Percentiles rank a stretch among this genome's conserved stretches.
phyloP scores from a whole-genome alignment of 2,329 filamentous ascomycete genomes.

The Fusarium sp. region DNA sequence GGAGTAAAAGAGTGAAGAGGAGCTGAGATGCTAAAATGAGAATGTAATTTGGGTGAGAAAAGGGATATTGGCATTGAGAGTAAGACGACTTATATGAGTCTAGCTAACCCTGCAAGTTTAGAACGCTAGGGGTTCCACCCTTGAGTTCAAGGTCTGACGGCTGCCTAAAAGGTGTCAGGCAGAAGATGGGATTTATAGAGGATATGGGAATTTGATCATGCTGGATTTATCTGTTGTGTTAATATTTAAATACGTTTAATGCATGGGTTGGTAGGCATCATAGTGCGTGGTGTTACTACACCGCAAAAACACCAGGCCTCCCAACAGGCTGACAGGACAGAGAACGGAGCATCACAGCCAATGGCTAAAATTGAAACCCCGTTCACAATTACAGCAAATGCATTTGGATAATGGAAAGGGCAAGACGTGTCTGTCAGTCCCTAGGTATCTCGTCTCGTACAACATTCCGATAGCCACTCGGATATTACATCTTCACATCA shows the following conservation, averaged over 20 bases:
- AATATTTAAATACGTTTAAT: background rate
- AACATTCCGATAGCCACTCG: background rate
- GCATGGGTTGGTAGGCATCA: background rate
- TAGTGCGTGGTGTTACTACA: background rate
- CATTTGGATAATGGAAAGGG: background rate
- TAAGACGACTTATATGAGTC: constrained; percentile 6
- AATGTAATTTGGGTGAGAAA: background rate
- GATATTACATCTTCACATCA: background rate
- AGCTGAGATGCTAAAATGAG: background rate
- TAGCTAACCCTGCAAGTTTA: constrained; percentile 1
- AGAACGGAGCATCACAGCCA: background rate
- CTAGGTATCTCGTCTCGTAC: background rate
- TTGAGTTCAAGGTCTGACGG: constrained; percentile 1
- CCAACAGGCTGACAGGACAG: background rate
- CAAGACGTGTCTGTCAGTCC: background rate
- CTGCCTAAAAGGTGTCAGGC: constrained; percentile 27
- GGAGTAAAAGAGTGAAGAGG: background rate
- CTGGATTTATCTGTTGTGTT: background rate
- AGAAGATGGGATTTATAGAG: constrained; percentile 1
- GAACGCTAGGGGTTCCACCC: background rate
- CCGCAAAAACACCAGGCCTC: background rate
- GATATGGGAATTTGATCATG: background rate
- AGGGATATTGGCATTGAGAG: background rate
- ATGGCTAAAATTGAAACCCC: background rate
- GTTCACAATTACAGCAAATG: background rate